phyloP scores from a whole-genome alignment of 2,329 filamentous ascomycete genomes.

The Dothistroma septosporum region DNA sequence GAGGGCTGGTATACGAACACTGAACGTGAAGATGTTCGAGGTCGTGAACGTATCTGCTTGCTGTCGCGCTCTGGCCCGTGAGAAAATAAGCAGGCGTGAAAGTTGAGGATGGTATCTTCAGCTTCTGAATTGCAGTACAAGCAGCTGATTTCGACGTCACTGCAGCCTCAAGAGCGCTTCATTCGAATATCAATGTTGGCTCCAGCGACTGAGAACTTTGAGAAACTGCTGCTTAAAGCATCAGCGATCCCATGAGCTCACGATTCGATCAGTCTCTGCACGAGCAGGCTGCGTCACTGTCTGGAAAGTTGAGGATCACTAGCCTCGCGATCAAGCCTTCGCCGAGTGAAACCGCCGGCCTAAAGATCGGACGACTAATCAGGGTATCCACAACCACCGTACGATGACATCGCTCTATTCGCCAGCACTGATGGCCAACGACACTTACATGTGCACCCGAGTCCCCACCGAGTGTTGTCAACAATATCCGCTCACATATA shows the following conservation, averaged over 20 bases:
- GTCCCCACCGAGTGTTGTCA: no score
- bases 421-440: background rate
- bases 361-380: conserved; percentile 2
- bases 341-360: background rate
- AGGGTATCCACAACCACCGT: conserved; percentile 2
- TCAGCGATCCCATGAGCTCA: background rate
- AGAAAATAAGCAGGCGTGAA: background rate
- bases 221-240: background rate
- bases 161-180: background rate
- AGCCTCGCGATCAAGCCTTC: conserved; percentile 6
- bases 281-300: conserved; percentile 1
- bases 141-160: background rate
- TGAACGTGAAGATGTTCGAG: conserved; percentile 15
- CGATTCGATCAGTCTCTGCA: background rate
- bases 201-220: background rate
- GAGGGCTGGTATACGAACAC: conserved; percentile 41
- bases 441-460: no score
- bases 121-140: background rate
- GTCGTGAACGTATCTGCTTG: conserved; percentile 24
- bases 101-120: background rate
- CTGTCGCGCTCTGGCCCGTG: conserved; percentile 16
- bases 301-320: conserved; percentile 1
- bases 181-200: background rate
- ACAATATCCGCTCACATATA: no score
- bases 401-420: background rate